A percentile compares a stretch with the other conserved stretches of the same genome.
These are phyloP conservation scores for Beauveria caledonica DNA, from an alignment of 2,329 filamentous ascomycete genomes.

Conservation along the genomic window DNA sequence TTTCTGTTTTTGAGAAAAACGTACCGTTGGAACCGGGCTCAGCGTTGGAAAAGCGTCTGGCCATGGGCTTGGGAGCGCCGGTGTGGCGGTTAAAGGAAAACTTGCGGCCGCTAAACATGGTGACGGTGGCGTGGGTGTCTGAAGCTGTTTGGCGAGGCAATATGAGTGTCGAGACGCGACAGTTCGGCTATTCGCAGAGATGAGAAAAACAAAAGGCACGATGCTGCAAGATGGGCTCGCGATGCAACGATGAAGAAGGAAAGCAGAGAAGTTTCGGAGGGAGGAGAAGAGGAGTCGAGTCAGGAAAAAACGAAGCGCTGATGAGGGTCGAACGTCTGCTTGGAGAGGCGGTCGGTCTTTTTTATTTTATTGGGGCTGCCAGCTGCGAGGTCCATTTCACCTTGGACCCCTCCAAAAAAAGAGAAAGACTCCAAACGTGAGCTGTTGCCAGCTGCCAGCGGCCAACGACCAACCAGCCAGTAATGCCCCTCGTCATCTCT, in stretches of 20 bases:
- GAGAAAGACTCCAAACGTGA: not conserved
- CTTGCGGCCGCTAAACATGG: slow-evolving; percentile 49
- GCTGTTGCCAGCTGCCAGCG: slow-evolving; percentile 3
- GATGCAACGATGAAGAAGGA: not conserved
- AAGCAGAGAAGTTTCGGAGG: not conserved
- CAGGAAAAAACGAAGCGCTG: slow-evolving; percentile 6
- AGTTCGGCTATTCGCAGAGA: not conserved
- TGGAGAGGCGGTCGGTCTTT: not conserved
- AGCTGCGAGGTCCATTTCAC: not conserved
- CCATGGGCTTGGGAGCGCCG: slow-evolving; percentile 46
- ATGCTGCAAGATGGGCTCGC: not conserved
- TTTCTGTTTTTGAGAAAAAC: slow-evolving; percentile 16
- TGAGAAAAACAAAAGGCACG: not conserved
- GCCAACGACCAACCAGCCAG: not conserved
- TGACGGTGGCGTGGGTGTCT: not conserved
- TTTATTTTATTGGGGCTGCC: not conserved
- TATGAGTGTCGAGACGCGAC: not conserved
- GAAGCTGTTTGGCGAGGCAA: not conserved
- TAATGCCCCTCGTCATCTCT: not conserved
- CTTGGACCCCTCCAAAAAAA: not conserved
- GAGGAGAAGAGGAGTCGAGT: not conserved
- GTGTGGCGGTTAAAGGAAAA: slow-evolving; percentile 62
- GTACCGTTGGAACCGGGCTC: slow-evolving; percentile 50
- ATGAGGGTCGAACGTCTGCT: not conserved
- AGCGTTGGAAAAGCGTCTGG: slow-evolving; percentile 49